Conservation (phyloP, 257 asterid species). For the Salvia splendens region DNA sequence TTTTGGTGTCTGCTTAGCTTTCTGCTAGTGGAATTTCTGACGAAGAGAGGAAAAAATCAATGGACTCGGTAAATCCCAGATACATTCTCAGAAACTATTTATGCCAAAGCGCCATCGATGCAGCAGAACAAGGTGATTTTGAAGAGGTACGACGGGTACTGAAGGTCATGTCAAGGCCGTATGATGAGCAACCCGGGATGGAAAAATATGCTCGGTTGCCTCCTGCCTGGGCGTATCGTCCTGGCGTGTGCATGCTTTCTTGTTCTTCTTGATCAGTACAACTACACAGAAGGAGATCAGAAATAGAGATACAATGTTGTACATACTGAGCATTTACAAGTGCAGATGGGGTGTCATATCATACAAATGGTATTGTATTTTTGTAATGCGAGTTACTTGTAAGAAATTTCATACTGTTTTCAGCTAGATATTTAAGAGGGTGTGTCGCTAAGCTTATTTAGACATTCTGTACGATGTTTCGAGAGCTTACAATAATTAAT, state of each 20-base stretch:
- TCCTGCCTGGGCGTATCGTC: slow-evolving; percentile 99
- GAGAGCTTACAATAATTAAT: too few relatives aligned
- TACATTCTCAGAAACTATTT: slow-evolving; percentile 88
- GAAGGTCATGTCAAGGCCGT: slow-evolving; percentile 75
- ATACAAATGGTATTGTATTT: neutral
- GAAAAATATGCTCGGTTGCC: slow-evolving; percentile 91
- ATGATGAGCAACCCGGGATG: slow-evolving; percentile 95
- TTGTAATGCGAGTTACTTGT: slow-evolving; percentile 2
- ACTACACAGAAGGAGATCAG: slow-evolving; percentile 6
- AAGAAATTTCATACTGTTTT: neutral
- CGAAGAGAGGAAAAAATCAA: slow-evolving; percentile 71
- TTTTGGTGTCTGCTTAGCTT: slow-evolving; percentile 46
- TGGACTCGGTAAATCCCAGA: slow-evolving; percentile 85
- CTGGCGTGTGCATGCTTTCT: slow-evolving; percentile 98
- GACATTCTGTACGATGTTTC: too few relatives aligned
- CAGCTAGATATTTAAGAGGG: neutral
- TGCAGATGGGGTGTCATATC: neutral
- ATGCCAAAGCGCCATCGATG: slow-evolving; percentile 94
- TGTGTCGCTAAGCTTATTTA: too few relatives aligned
- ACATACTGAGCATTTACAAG: slow-evolving; percentile 36
- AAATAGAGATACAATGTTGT: slow-evolving; percentile 36
- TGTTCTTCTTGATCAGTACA: slow-evolving; percentile 62
- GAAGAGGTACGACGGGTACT: slow-evolving; percentile 71
- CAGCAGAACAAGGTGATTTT: slow-evolving; percentile 87
- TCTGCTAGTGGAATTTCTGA: slow-evolving; percentile 59